Base-by-base conservation (phyloP, 1,284 basidiomycete species). In the Garcileccinum viscosum region DNA sequence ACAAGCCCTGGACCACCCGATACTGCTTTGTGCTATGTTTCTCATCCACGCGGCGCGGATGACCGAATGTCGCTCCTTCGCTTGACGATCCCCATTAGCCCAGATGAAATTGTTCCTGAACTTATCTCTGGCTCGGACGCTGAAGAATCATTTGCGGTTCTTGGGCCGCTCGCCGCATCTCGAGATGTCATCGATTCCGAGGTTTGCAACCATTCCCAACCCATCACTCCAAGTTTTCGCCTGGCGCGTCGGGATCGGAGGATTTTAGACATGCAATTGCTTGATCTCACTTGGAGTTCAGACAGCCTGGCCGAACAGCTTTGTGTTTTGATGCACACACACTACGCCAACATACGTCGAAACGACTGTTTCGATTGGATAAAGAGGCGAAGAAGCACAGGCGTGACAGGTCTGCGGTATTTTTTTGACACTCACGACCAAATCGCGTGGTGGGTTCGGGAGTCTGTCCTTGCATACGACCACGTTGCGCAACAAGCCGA, bases 401-500 rank as follows among this genome's bases (percentile, higher is more conserved):
- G 73, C 4, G 82, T 84, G 30, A 80, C 80, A 66, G 85, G 87
- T 70, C 77, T 94, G 27, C 73, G 73, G n/a, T 80, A 82, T 2
- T 93, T 93, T 77, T 88, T 86, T 70, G 80, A 85, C 3, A 88
- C 86, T 7, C 87, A 90, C 74, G 89, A 91, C 73, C 86, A 87
- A 72, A 78, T 94, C 35, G 85, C 84, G 30, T 79, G 82, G 24
- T 93, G 90, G 90, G 90, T 93, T 24, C 91, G 90, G 75, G 80
- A 78, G 38, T 90, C 86, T 73, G 84, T 92, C 42, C 77, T 93
- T 42, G 84, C 79, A 64, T 81, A 84, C 64, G 86, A 89, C 14
- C 81, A 80, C 3, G 77, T 89, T 65, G 82, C 82, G 17, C 87
- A 84, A 74, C 83, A 91, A 58, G 86, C 89, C 7, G 85, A 88